phyloP scores from a whole-genome alignment of 73 alveolate species.

The Paramecium caudatum region DNA sequence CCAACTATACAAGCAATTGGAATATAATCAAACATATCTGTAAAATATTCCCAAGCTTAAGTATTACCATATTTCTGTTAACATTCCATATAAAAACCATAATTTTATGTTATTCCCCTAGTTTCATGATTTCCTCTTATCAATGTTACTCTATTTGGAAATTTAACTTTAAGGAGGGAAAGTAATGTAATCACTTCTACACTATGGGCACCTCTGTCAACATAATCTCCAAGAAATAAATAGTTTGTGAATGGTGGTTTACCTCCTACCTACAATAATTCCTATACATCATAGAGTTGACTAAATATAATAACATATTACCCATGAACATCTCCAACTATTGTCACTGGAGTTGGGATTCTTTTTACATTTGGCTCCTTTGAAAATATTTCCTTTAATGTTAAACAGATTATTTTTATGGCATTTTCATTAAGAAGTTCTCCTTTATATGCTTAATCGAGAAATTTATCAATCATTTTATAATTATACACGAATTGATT shows the following conservation, averaged over 20 bases:
- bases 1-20: constrained; percentile 98
- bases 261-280: constrained; percentile 95
- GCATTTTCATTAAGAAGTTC: constrained; percentile 84
- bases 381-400: constrained; percentile 82
- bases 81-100: constrained; percentile 99
- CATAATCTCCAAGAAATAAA: constrained; percentile 94
- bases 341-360: constrained; percentile 90
- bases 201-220: constrained; percentile 90
- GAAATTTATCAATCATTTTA: constrained; percentile 80
- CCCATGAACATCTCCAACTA: constrained; percentile 97
- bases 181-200: constrained; percentile 89
- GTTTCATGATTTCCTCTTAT: constrained; percentile 96
- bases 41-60: constrained; percentile 94
- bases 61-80: constrained; percentile 96
- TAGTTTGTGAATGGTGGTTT: constrained; percentile 92
- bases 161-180: constrained; percentile 89
- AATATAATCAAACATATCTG: constrained; percentile 97
- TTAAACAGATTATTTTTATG: constrained; percentile 82
- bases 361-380: constrained; percentile 87
- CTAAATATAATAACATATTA: constrained; percentile 41
- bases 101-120: constrained; percentile 92
- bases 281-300: constrained; percentile 91
- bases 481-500: constrained; percentile 5
- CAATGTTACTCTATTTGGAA: constrained; percentile 91
- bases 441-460: constrained; percentile 86